Evolutionary conservation across 106 monocot genomes (phyloP).

Genomic region (Hemerocallis citrina): DNA sequence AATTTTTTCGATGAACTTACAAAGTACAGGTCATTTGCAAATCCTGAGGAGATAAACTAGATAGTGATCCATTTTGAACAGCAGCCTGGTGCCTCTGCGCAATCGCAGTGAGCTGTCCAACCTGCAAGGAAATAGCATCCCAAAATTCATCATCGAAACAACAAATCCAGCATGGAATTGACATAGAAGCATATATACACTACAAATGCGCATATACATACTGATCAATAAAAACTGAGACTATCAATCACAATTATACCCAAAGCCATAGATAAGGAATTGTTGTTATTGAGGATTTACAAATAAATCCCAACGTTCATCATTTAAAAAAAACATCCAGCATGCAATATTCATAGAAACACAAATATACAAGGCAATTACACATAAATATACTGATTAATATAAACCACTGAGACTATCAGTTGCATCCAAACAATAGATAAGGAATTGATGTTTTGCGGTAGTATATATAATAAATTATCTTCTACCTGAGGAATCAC

Average conservation of each 20-base stretch:
- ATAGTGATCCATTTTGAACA: slow-evolving; percentile 46
- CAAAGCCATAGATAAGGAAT: no score
- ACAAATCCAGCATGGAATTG: not conserved
- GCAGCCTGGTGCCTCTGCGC: slow-evolving; percentile 66
- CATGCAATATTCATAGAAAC: no score
- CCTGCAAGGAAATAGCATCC: slow-evolving; percentile 37
- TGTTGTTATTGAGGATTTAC: no score
- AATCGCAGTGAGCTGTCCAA: slow-evolving; percentile 61
- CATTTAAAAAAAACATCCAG: no score
- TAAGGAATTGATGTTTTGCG: no score
- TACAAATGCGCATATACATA: not conserved
- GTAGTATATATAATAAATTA: no score
- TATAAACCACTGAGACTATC: no score
- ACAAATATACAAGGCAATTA: not conserved
- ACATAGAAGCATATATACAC: not conserved
- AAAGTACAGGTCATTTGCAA: slow-evolving; percentile 70
- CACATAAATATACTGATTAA: no score
- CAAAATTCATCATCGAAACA: not conserved
- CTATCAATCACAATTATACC: no score
- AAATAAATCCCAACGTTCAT: no score
- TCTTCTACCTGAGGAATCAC: slow-evolving; percentile 84
- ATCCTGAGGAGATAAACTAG: slow-evolving; percentile 43
- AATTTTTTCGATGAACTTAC: no score
- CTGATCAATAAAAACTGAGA: no score
- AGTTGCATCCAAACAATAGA: not conserved